Conservation (phyloP, 2,329 filamentous ascomycete species). For the Orbilia brochopaga region DNA sequence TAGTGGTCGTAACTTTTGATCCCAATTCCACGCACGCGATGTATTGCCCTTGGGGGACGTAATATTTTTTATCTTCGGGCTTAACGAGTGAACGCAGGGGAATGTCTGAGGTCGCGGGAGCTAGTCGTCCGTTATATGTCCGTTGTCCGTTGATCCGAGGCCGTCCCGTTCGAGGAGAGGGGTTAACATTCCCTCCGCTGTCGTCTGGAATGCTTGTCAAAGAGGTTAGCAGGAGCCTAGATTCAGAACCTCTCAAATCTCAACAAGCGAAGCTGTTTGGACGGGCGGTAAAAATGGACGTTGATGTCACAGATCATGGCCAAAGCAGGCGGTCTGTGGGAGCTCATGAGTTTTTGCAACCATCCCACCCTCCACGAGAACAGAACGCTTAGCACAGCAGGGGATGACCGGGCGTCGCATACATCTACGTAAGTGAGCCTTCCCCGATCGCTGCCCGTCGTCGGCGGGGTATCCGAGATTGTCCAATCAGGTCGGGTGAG, state of each 20-base stretch:
- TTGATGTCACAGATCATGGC: neutral
- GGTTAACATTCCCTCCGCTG: neutral
- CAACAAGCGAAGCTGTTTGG: neutral
- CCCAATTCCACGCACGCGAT: too few species aligned
- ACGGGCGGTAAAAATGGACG: neutral
- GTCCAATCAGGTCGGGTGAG: too few species aligned
- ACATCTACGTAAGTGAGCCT: too few species aligned
- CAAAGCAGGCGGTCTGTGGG: too few species aligned
- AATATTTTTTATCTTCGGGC: neutral
- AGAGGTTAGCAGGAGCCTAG: neutral
- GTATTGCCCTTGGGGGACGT: neutral
- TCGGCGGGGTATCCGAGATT: neutral
- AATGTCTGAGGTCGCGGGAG: neutral
- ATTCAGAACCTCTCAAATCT: neutral
- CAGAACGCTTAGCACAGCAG: too few species aligned
- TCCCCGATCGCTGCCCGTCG: neutral
- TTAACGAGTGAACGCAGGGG: neutral
- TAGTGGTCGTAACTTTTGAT: too few species aligned
- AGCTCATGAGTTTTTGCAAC: too few species aligned
- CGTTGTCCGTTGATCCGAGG: neutral
- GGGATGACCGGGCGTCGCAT: too few species aligned
- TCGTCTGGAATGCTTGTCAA: constrained; percentile 2
- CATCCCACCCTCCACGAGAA: too few species aligned
- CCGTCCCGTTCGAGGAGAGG: neutral
- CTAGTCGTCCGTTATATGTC: neutral